Evolutionary conservation across 106 monocot species (phyloP).

Genomic region (Apostasia shenzhenica): DNA sequence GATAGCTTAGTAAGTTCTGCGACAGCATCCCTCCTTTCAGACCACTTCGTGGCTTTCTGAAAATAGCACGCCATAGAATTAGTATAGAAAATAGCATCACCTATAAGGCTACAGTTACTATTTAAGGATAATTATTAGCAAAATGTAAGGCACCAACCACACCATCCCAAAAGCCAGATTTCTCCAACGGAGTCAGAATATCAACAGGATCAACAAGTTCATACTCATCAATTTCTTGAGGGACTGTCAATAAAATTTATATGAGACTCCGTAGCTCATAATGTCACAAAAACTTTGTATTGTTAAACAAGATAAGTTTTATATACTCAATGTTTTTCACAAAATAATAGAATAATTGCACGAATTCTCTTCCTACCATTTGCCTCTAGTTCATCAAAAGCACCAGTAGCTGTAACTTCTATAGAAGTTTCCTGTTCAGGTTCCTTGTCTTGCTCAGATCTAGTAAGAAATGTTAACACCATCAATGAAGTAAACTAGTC

Average conservation of each 20-base stretch:
- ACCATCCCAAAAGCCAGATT: slow-evolving; percentile 99
- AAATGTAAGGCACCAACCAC: slow-evolving; percentile 59
- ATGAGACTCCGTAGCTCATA: not conserved
- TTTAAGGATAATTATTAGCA: not conserved
- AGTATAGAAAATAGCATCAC: not conserved
- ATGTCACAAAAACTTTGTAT: not conserved
- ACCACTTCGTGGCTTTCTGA: slow-evolving; percentile 99
- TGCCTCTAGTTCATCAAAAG: slow-evolving; percentile 49
- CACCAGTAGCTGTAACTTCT: slow-evolving; percentile 37
- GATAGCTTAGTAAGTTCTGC: slow-evolving; percentile 88
- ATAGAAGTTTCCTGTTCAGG: slow-evolving; percentile 59
- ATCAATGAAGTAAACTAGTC: no score
- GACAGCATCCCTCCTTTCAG: slow-evolving; percentile 98
- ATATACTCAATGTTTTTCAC: not conserved
- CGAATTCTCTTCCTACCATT: slow-evolving; percentile 38
- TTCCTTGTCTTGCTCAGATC: slow-evolving; percentile 99
- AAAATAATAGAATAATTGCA: not conserved
- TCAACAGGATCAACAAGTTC: slow-evolving; percentile 99
- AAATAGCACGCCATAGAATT: not conserved
- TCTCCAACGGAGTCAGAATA: slow-evolving; percentile 83
- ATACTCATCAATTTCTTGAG: slow-evolving; percentile 92
- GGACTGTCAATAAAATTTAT: slow-evolving; percentile 29
- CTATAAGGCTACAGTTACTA: not conserved
- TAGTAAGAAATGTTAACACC: slow-evolving; percentile 7
- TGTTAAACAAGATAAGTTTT: not conserved